phyloP scores from a whole-genome alignment of 2,329 filamentous ascomycete genomes.

The Thielaviopsis euricoi region DNA sequence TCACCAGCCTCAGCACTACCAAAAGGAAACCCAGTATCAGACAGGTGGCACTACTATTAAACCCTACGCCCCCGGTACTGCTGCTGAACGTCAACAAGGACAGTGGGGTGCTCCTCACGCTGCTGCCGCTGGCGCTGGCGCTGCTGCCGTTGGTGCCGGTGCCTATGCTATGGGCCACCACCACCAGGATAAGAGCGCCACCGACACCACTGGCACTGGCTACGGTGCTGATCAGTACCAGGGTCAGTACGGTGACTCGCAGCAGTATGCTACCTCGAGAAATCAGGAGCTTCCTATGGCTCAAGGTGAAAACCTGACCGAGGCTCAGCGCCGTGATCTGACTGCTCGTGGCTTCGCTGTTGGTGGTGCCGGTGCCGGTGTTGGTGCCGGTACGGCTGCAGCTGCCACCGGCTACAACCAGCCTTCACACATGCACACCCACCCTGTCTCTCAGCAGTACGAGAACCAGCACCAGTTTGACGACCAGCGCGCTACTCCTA shows the following conservation, averaged over 20 bases:
- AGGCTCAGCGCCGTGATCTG: background rate
- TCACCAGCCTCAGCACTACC: background rate
- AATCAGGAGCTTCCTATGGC: background rate
- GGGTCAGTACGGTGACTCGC: background rate
- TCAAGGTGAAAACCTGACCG: background rate
- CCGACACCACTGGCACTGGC: background rate
- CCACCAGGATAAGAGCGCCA: background rate
- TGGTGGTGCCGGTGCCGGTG: background rate
- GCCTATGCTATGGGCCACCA: background rate
- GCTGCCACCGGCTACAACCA: background rate
- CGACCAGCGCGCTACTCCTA: background rate
- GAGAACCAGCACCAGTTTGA: background rate
- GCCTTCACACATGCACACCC: background rate
- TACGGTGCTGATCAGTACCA: slow-evolving; percentile 1
- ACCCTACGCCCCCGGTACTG: background rate
- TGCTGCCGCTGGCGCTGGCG: background rate
- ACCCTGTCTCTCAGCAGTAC: background rate
- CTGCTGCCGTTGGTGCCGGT: slow-evolving; percentile 1
- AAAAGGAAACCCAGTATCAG: background rate
- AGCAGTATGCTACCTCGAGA: slow-evolving; percentile 1
- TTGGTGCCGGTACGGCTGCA: background rate
- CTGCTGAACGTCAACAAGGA: background rate
- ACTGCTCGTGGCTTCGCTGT: slow-evolving; percentile 1
- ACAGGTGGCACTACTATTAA: background rate
- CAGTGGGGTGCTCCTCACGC: background rate